phyloP scores from a whole-genome alignment of 352 stramenopile genomes.

The Phytophthora sp. region DNA sequence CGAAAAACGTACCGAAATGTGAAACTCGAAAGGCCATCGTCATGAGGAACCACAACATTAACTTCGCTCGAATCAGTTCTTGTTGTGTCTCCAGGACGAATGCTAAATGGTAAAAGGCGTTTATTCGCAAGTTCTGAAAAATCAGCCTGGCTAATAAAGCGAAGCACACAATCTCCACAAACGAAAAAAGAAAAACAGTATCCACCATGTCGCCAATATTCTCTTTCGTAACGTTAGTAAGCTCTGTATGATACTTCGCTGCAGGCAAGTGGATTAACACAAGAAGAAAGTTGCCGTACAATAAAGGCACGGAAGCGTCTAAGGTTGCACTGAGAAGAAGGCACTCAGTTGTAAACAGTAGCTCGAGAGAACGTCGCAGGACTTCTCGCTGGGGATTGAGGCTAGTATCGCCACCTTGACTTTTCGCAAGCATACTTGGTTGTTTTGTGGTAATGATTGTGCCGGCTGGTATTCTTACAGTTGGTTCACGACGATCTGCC shows the following conservation, averaged over 20 bases:
- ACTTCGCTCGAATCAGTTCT: background rate
- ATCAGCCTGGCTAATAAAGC: background rate
- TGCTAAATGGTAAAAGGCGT: background rate
- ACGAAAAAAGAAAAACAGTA: background rate
- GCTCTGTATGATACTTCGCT: constrained; percentile 30
- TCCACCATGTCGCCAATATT: background rate
- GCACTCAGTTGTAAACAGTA: constrained; percentile 33
- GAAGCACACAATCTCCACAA: background rate
- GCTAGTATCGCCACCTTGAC: too few relatives aligned
- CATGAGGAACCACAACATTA: constrained; percentile 1
- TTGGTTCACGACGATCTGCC: background rate
- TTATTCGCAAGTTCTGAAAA: background rate
- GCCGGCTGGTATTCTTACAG: background rate
- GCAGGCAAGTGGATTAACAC: constrained; percentile 19
- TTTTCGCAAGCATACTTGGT: too few relatives aligned
- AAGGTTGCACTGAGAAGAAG: constrained; percentile 33
- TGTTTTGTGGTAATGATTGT: background rate
- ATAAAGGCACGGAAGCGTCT: constrained; percentile 30
- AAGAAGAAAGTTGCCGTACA: constrained; percentile 20
- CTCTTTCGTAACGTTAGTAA: constrained; percentile 1
- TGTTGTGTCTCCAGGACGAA: background rate
- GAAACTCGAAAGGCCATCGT: constrained; percentile 4
- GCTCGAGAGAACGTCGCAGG: background rate
- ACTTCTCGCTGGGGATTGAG: background rate
- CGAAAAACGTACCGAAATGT: background rate